Evolutionary conservation across 2,329 filamentous ascomycete species (phyloP), one percentile per base, ranked within the genome.

Genomic region (Fusarium mexicanum): DNA sequence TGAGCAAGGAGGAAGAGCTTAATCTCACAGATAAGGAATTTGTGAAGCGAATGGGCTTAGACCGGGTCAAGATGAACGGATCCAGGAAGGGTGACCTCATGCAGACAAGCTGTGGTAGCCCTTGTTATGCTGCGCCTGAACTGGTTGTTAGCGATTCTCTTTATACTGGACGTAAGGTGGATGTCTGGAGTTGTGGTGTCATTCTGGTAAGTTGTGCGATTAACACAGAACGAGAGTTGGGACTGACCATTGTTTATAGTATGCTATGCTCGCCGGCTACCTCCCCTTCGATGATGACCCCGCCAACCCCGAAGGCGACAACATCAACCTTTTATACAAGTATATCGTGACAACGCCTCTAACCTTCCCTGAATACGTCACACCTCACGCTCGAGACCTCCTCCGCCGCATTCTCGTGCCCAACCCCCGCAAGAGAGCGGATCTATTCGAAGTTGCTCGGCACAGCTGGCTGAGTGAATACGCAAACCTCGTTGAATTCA

Each of bases 401-500:
- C 87, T 99, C 53, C 92, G 96, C 69, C 91, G 96, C 61, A 99
- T 99, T 69, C 88, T 99, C 48, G 96, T 99, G 1, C 96, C 96
- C 11, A 96, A 98, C 81, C 96, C 96, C 59, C 90, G 96, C 74
- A 97, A 97, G 84, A 91, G 96, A 80, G 96, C 96, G 57, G 96
- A 99, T 81, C 85, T 99, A 51, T 99, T 99, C 79, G 96, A 99
- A 82, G 96, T 99, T 48, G 96, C 96, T 53, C 91, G 96, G 60
- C 96, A 99, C 84, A 99, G 96, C 85, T 99, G 96, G 96, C 85
- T 99, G 75, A 97, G 93, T 84, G 96, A 98, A 81, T 99, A 96
- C 81, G 93, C 95, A n/a, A 94, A 97, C 80, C 92, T 98, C 55
- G 96, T 99, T 55, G 94, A 95, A 79, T 95, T 98, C 81, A 98